These are phyloP conservation scores for Cordyceps javanica DNA, from an alignment of 2,329 filamentous ascomycete species.

Conservation along the genomic window DNA sequence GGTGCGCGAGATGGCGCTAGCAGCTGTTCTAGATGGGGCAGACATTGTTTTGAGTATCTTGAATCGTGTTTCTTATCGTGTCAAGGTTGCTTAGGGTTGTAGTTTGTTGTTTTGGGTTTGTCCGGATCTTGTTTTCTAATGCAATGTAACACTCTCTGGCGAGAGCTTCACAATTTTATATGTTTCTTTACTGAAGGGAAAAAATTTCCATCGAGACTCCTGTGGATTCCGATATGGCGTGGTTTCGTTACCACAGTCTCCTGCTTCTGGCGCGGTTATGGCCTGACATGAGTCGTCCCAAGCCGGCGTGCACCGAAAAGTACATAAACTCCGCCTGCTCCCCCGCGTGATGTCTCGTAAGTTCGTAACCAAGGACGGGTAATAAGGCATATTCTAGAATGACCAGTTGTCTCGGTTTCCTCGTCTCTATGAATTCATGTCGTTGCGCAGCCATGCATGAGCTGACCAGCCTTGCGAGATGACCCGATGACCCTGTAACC, in stretches of 20 bases:
- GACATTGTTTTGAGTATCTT: not conserved
- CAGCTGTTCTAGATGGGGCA: not conserved
- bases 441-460: not conserved
- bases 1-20: constrained; percentile 7
- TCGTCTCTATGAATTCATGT: not conserved
- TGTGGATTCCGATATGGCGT: constrained; percentile 10
- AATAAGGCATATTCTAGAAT: not conserved
- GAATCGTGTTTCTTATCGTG: not conserved
- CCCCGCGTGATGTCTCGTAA: not conserved
- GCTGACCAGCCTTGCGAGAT: constrained; percentile 1
- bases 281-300: constrained; percentile 5
- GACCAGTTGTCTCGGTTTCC: not conserved
- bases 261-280: constrained; percentile 8
- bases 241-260: constrained; percentile 1
- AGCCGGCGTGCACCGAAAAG: constrained; percentile 1
- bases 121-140: not conserved
- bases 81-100: not conserved
- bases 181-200: not conserved
- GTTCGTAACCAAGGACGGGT: not conserved
- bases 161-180: not conserved
- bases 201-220: not conserved
- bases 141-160: not conserved
- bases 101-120: not conserved
- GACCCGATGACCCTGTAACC: not conserved
- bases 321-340: constrained; percentile 1